Evolutionary conservation across 208 protist species (phyloP).

Genomic region (Trichomonas vaginalis): DNA sequence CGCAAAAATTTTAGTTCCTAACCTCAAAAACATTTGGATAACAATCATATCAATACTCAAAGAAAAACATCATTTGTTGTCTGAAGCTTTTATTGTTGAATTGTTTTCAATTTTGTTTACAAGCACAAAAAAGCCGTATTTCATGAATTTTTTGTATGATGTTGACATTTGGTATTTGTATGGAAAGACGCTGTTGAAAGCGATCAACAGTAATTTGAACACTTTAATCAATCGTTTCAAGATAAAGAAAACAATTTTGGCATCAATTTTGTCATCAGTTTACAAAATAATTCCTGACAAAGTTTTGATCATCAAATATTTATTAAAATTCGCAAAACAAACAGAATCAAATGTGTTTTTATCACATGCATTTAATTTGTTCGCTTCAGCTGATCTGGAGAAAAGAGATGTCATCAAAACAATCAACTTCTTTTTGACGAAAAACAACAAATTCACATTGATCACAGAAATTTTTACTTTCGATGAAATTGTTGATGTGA

Average conservation of each 20-base stretch:
- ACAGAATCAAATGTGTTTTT: not conserved
- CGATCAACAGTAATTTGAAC: not conserved
- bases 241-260: not conserved
- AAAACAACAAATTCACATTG: not conserved
- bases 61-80: not conserved
- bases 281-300: not conserved
- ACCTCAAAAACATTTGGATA: not conserved
- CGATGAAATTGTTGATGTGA: not conserved
- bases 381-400: not conserved
- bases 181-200: not conserved
- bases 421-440: not conserved
- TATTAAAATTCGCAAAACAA: not conserved
- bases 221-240: not conserved
- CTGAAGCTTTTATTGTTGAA: not conserved
- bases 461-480: not conserved
- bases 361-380: not conserved
- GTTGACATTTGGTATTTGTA: not conserved
- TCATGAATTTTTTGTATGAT: not conserved
- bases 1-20: not conserved
- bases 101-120: not conserved
- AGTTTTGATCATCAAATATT: not conserved
- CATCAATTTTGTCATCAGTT: not conserved
- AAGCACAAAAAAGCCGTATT: not conserved
- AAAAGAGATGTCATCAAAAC: not conserved
- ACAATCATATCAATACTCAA: not conserved